Evolutionary conservation across 306 rosid species (phyloP), one percentile per base, ranked within the genome.

Genomic region (Fragaria nilgerrensis): DNA sequence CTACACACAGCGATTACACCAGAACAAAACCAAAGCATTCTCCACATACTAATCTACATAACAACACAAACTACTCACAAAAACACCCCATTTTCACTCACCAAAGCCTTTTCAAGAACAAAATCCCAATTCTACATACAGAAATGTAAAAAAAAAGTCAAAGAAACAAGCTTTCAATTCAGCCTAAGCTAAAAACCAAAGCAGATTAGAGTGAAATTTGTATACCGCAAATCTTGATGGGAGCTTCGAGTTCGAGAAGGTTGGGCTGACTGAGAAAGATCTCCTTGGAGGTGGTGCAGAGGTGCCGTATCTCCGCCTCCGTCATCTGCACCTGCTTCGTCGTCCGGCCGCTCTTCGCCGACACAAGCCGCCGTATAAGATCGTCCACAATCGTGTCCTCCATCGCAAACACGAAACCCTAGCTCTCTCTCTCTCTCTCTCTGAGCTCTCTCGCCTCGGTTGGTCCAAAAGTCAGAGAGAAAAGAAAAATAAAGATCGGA

Each of bases 201-300:
- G 22, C 39, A 23, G 36, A 19, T 12, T 6, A 47, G 17, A 41
- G 44, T 7, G 41, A 5, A 44, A 43, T 43, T 44, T 44, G 48
- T 1, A 49, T 49, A 91, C 96, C 96, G 65, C 96, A 91, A 80
- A 91, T 91, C 83, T 91, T 91, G 29, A 91, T 86, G 19, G 94
- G 96, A 83, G 96, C 96, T 87, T 91, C 96, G 50, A 91, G 96
- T 75, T 91, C 96, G 6, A 91, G 96, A 76, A 91, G 96, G 75
- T 91, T 89, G n/a, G 96, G 96, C 67, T 91, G 96, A 47, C 86
- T 83, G 82, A 91, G 93, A 79, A 91, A 91, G 85, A 91, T 86
- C 85, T 89, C 94, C 87, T 83, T 91, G 25, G 94, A 80, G 20
- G 87, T 43, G 36, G 68, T 15, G 52, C 96, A 91, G 5, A 91